Evolutionary conservation across 352 stramenopile species (phyloP).

Genomic region (Phytopythium ostracodes): DNA sequence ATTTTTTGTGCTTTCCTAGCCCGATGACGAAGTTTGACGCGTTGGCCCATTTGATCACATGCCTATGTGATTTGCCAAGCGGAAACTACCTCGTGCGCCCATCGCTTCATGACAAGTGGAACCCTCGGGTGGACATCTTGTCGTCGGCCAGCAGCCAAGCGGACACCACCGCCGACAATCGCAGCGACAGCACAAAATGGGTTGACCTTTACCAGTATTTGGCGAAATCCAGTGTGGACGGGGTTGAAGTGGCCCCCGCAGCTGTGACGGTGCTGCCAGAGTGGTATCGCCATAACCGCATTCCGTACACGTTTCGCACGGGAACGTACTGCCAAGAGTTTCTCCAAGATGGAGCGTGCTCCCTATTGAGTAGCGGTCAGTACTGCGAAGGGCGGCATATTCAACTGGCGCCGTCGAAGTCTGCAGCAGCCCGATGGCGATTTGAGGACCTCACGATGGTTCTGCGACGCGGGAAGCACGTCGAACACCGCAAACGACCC

Average conservation of each 20-base stretch:
- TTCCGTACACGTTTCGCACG: slow-evolving; percentile 57
- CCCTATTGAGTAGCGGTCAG: slow-evolving; percentile 20
- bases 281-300: slow-evolving; percentile 40
- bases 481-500: slow-evolving; percentile 13
- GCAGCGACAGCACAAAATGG: not conserved
- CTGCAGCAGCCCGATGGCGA: slow-evolving; percentile 16
- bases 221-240: not conserved
- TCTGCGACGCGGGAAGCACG: slow-evolving; percentile 12
- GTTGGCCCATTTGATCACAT: slow-evolving; percentile 26
- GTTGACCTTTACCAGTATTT: slow-evolving; percentile 49
- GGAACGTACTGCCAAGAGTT: slow-evolving; percentile 52
- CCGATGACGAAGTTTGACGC: slow-evolving; percentile 32
- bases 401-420: slow-evolving; percentile 6
- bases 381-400: slow-evolving; percentile 46
- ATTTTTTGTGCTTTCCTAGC: slow-evolving; percentile 13
- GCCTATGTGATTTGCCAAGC: slow-evolving; percentile 21
- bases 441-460: slow-evolving; percentile 36
- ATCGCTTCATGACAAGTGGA: not conserved
- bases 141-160: not conserved
- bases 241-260: slow-evolving; percentile 6
- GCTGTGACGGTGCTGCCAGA: slow-evolving; percentile 23
- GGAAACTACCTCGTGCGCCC: slow-evolving; percentile 37
- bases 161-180: not conserved
- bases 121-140: slow-evolving; percentile 9
- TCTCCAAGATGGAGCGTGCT: slow-evolving; percentile 40